Evolutionary conservation across 2,329 filamentous ascomycete species (phyloP), one percentile per base, ranked within the genome.

Genomic region (Fusarium sublunatum): DNA sequence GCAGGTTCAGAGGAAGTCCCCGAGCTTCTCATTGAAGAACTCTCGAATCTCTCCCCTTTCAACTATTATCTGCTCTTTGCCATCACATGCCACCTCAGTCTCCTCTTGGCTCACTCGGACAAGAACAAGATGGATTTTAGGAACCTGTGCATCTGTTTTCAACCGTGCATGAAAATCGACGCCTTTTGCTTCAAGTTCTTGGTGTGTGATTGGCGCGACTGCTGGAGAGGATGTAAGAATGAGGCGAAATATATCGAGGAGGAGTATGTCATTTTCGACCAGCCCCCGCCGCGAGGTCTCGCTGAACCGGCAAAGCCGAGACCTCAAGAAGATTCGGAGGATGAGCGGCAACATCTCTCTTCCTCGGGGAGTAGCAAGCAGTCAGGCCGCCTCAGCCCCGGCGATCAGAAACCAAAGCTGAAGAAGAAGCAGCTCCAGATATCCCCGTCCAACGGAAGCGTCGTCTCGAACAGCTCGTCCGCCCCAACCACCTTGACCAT

Each of bases 121-220:
- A 93, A 94, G 81, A 98, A 97, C 84, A 97, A 96, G 81, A 98
- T 98, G 94, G 92, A 96, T 74, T 97, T 94, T 74, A 88, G 92
- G 73, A 97, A 97, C 67, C 82, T 98, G 24, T 96, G 93, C 78
- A 96, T 97, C 69, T 98, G 94, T 79, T 97, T 97, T 77, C 93
- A 97, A 76, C 94, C 94, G 4, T 96, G 93, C 76, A 92, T 98
- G 86, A 96, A 94, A 78, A 95, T 98, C 57, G 94, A 98, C 72
- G 89, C 89, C 1, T 96, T 94, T 75, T 96, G 92, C 75, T 98
- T 98, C 83, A 92, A 93, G 71, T 97, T 97, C 66, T 83, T 98
- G 11, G 93, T 98, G 19, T 92, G 92, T 72, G 91, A 98, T 74
- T 98, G 94, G 94, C 89, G 93, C 69, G 90, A 96, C 68, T 98